A percentile compares a stretch with the other conserved stretches of the same genome.
Evolutionary conservation across 116 monocot genomes (phyloP).

Genomic region (Papilionanthe hybrid): DNA sequence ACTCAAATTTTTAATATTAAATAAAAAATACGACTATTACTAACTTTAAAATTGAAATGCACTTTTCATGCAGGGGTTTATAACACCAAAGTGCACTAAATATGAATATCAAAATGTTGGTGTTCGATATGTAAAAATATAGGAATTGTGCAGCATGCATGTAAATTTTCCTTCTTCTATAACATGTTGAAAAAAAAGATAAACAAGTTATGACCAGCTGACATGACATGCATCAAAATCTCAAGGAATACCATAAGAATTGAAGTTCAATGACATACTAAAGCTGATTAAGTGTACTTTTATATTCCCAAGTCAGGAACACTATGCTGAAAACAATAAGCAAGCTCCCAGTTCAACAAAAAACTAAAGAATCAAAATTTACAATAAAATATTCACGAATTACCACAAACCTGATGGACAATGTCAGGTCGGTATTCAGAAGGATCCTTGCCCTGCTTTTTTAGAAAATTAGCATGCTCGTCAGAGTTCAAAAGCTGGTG

Average conservation of each 20-base stretch:
- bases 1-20: too few species aligned
- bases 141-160: too few species aligned
- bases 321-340: neutral
- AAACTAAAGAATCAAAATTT: neutral
- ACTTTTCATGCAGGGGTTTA: too few species aligned
- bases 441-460: slow-evolving; percentile 70
- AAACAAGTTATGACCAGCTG: slow-evolving; percentile 6
- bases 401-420: slow-evolving; percentile 63
- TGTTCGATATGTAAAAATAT: too few species aligned
- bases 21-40: too few species aligned
- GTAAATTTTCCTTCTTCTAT: too few species aligned
- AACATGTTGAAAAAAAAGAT: neutral
- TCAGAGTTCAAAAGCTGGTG: slow-evolving; percentile 83
- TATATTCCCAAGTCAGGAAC: neutral
- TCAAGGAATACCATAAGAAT: neutral
- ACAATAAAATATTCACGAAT: neutral
- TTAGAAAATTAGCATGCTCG: slow-evolving; percentile 79
- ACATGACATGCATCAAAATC: neutral
- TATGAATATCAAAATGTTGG: too few species aligned
- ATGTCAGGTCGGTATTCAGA: slow-evolving; percentile 95
- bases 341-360: neutral
- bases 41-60: too few species aligned
- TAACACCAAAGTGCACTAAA: too few species aligned
- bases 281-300: neutral
- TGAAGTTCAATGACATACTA: neutral